Evolutionary conservation across 345 rosid genomes (phyloP), one percentile per base, ranked within the genome.

Genomic region (Passiflora organensis): DNA sequence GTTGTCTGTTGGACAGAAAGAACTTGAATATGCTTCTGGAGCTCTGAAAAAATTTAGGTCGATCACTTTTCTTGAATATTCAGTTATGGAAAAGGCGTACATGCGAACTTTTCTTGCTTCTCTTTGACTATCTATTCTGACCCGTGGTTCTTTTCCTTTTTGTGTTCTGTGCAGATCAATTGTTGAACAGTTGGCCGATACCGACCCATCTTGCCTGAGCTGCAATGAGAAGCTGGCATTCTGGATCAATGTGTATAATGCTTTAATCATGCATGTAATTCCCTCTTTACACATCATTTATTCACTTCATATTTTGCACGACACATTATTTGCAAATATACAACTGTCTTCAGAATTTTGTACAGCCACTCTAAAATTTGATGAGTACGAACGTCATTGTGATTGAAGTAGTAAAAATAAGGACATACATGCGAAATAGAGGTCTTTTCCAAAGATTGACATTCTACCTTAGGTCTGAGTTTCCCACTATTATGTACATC

Each of bases 1-100:
- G 90, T 79, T 91, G 93, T 85, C 98, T 10, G 98, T 88, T 67
- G 96, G 96, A 65, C 82, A 85, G 84, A 82, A 86, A 67, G 90
- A 91, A 74, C 65, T 91, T 28, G 95, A 82, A 67, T 91, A 88
- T 81, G 98, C 96, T 64, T 80, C 93, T 13, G 96, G 88, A 10
- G 98, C 98, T 53, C 78, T 91, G 63, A 80, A 78, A 77, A 82
- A 56, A 60, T 91, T 85, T 73, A 91, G 98, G 98, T 91, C 57
- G 6, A 45, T 28, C 34, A 25, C 34, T 51, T n/a, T 8, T 34
- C 65, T 52, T 28, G 34, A 28, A 28, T 28, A 28, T 28, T 28
- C 3, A 28, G 8, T 28, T 28, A 28, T 2, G 34, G 5, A 28
- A 28, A 28, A 28, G 34, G 8, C 8, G 3, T 28, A 28, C 34